phyloP scores from a whole-genome alignment of 2,329 filamentous ascomycete genomes.

The Grosmannia penicillata region DNA sequence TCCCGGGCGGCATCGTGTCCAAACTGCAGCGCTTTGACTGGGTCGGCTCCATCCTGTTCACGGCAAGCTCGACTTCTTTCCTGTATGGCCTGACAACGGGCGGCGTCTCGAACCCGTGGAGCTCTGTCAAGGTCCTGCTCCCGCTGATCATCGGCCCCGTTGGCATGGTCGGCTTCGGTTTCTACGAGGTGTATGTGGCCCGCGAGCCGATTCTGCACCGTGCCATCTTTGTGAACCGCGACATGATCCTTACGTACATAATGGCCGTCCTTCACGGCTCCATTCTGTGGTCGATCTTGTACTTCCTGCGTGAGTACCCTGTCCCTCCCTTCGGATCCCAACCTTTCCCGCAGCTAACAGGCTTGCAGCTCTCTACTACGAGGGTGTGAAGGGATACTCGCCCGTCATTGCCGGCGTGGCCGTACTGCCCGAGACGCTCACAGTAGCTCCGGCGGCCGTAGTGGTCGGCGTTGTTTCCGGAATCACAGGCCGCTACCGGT shows the following conservation, averaged over 20 bases:
- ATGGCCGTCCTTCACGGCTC: constrained; percentile 43
- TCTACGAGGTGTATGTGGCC: constrained; percentile 9
- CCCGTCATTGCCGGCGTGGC: constrained; percentile 16
- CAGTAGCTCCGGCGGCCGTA: constrained; percentile 11
- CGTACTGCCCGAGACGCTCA: constrained; percentile 14
- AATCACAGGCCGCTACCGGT: constrained; percentile 15
- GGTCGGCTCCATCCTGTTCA: constrained; percentile 26
- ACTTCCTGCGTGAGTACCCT: constrained; percentile 28
- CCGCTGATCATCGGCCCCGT: constrained; percentile 27
- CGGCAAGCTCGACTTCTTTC: constrained; percentile 21
- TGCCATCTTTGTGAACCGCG: constrained; percentile 26
- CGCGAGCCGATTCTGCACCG: constrained; percentile 23
- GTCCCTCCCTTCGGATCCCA: background rate
- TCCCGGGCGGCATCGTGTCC: constrained; percentile 15
- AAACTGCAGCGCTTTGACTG: constrained; percentile 26
- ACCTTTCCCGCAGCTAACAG: too few species aligned
- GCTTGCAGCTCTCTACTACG: constrained; percentile 11
- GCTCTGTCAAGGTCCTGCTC: constrained; percentile 19
- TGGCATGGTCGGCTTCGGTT: constrained; percentile 16
- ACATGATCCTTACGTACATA: constrained; percentile 16
- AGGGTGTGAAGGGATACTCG: constrained; percentile 17
- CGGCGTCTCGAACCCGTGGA: constrained; percentile 27
- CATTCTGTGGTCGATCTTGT: constrained; percentile 37
- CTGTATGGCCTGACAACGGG: constrained; percentile 29
- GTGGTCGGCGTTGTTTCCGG: constrained; percentile 10